Conservation (phyloP, 768 basidiomycete species). For the Hydnomerulius pinastri region DNA sequence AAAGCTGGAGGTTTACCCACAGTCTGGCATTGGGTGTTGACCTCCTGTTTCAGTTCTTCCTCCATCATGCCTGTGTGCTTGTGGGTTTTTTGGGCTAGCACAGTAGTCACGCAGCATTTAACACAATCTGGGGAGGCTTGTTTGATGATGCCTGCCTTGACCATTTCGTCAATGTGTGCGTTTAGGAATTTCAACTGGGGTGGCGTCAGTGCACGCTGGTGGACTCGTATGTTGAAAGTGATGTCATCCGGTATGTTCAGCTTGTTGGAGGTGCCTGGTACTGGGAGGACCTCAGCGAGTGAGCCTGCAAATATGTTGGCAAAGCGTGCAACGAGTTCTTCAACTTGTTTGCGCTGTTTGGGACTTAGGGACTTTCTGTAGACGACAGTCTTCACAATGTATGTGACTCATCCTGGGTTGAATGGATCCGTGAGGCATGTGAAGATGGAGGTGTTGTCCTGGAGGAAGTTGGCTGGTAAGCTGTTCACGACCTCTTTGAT, state of each 20-base stretch:
- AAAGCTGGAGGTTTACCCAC: neutral
- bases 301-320: constrained; percentile 44
- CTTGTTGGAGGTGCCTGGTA: constrained; percentile 6
- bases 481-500: neutral
- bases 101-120: constrained; percentile 17
- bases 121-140: too few species aligned
- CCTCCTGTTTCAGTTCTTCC: constrained; percentile 34
- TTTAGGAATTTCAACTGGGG: constrained; percentile 1
- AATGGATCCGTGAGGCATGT: neutral
- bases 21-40: constrained; percentile 23
- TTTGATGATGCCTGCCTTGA: neutral
- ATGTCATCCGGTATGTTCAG: neutral
- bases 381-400: constrained; percentile 17
- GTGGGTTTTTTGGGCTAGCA: constrained; percentile 40
- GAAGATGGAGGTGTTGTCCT: neutral
- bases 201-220: neutral
- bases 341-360: constrained; percentile 23
- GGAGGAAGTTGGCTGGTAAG: neutral
- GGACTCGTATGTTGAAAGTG: neutral
- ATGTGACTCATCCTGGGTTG: constrained; percentile 11
- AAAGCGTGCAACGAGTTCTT: constrained; percentile 25
- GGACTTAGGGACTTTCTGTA: constrained; percentile 35
- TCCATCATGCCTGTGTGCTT: constrained; percentile 28
- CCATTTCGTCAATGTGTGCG: neutral
- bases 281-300: constrained; percentile 37